These are phyloP conservation scores for Plantago major DNA, from an alignment of 257 asterid species.

Conservation along the genomic window DNA sequence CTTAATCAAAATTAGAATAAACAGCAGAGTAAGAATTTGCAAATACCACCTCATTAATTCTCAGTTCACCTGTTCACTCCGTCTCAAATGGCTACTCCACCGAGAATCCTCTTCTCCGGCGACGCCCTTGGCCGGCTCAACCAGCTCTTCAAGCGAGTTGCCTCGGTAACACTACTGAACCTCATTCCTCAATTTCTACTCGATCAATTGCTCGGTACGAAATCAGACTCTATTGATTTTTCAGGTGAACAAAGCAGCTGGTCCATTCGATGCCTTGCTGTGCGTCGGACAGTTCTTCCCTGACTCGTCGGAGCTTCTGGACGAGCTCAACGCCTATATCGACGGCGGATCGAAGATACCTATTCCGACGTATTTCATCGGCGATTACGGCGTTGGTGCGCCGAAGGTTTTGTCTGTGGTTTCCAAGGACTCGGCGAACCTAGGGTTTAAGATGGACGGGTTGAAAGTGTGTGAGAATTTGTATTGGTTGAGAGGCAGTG, in stretches of 20 bases:
- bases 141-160: constrained; percentile 82
- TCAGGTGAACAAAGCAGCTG: constrained; percentile 95
- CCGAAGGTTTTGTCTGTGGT: constrained; percentile 50
- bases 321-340: constrained; percentile 67
- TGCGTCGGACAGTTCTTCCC: constrained; percentile 98
- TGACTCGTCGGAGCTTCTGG: constrained; percentile 58
- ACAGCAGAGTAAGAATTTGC: too few relatives aligned
- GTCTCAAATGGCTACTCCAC: constrained; percentile 33
- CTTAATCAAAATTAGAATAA: too few relatives aligned
- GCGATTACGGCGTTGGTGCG: constrained; percentile 83
- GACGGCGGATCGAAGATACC: constrained; percentile 67
- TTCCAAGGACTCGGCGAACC: constrained; percentile 58
- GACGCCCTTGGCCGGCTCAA: constrained; percentile 89
- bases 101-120: constrained; percentile 87
- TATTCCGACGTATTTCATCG: constrained; percentile 83
- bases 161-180: constrained; percentile 36
- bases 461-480: constrained; percentile 71
- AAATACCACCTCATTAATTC: too few relatives aligned
- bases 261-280: constrained; percentile 88
- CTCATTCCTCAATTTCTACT: background rate
- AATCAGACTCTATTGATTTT: background rate
- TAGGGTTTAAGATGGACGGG: constrained; percentile 97
- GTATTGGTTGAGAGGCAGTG: constrained; percentile 92
- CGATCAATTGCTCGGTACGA: background rate
- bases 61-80: background rate